A percentile compares a stretch with the other conserved stretches of the same genome.
These are phyloP conservation scores for Pneumocystis sp. DNA, from an alignment of 1,139 yeast genomes.

Conservation along the genomic window DNA sequence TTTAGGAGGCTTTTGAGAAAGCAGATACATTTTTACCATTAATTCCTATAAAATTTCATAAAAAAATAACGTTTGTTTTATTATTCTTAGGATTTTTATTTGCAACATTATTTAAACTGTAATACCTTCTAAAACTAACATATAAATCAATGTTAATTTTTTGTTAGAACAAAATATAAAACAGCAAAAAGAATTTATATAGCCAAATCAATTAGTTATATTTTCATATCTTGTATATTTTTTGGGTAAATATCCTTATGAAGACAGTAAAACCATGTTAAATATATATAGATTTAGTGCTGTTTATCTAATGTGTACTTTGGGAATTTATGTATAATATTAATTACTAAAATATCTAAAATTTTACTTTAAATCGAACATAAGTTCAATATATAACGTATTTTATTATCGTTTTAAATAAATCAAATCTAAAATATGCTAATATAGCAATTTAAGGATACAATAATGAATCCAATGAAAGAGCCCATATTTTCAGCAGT, in stretches of 20 bases:
- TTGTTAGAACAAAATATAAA: slow-evolving; percentile 7
- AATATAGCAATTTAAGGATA: background rate
- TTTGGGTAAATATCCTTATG: background rate
- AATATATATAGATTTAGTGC: slow-evolving; percentile 13
- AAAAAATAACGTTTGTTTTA: slow-evolving; percentile 10
- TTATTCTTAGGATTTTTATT: slow-evolving; percentile 11
- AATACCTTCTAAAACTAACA: background rate
- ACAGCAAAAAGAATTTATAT: slow-evolving; percentile 9
- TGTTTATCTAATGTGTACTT: slow-evolving; percentile 16
- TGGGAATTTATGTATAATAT: slow-evolving; percentile 15
- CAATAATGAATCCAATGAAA: background rate
- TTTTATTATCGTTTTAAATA: background rate
- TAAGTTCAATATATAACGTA: background rate
- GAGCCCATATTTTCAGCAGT: background rate
- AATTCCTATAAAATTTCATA: slow-evolving; percentile 9
- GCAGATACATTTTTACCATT: slow-evolving; percentile 11
- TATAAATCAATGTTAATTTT: background rate
- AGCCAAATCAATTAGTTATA: slow-evolving; percentile 8
- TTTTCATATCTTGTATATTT: slow-evolving; percentile 11
- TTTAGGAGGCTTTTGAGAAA: slow-evolving; percentile 10
- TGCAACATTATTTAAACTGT: slow-evolving; percentile 10
- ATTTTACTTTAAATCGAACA: background rate
- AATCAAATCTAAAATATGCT: background rate
- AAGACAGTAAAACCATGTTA: background rate
- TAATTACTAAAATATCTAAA: background rate